Evolutionary conservation across 2,329 filamentous ascomycete species (phyloP), one percentile per base, ranked within the genome.

Genomic region (Scedosporium minutisporum): DNA sequence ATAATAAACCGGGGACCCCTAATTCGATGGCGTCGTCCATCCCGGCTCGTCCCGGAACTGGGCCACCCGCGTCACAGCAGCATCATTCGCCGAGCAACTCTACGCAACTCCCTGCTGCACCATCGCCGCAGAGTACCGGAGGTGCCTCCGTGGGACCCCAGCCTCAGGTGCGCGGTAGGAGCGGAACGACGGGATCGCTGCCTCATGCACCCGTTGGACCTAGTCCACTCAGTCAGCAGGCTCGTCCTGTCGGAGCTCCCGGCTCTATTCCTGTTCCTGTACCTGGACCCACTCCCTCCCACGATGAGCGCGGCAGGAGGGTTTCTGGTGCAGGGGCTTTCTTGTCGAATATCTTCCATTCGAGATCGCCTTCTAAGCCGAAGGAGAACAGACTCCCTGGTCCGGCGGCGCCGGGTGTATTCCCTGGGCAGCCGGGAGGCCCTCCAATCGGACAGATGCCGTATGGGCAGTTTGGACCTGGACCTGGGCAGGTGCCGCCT

Each of bases 301-400:
- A 3, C 3, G 68, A 69, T 29, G 68, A 67, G 12, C 65, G 69
- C 2, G 67, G 68, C 21, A 65, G 68, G 12, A 64, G 68, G 1
- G 66, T 67, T 53, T 63, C 64, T 5, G 68, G 68, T 4, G 64
- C 65, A 2, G 65, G 68, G 3, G 66, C 63, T 5, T 66, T 70
- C 51, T 57, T 70, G 44, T 65, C 67, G 5, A 66, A 66, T 16
- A 63, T 70, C 2, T 67, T 70, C 57, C 63, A 65, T 14, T 65
- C 64, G 58, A 60, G 67, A 18, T 64, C 66, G 4, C 64, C 68
- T 3, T 67, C 67, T 12, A 68, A 64, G 60, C 63, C 62, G 2
- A 60, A 63, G 41, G 69, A 69, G 16, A 21, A 57, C 63, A 14
- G 23, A 41, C 33, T 25, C 10, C 38, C 38, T 46, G 23, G n/a